phyloP scores from a whole-genome alignment of 2,329 filamentous ascomycete genomes.

The Lachnellula arida region DNA sequence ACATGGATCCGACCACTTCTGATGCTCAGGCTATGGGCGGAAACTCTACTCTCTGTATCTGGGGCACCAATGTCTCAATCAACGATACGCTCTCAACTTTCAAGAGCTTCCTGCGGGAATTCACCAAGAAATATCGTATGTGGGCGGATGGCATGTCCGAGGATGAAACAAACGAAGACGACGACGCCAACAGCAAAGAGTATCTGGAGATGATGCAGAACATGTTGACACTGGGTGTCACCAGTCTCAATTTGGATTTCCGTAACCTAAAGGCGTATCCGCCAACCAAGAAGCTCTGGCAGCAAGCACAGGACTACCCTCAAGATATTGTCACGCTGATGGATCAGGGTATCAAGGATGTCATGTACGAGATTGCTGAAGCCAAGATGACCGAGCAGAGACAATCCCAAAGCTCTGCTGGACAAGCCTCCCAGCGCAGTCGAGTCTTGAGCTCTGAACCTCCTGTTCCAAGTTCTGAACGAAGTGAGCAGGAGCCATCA shows the following conservation, averaged over 20 bases:
- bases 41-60: slow-evolving; percentile 76
- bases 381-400: slow-evolving; percentile 70
- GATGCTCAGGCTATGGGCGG: slow-evolving; percentile 87
- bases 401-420: slow-evolving; percentile 52
- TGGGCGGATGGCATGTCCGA: slow-evolving; percentile 81
- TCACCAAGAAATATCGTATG: slow-evolving; percentile 89
- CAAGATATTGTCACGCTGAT: slow-evolving; percentile 95
- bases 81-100: slow-evolving; percentile 82
- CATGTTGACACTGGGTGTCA: slow-evolving; percentile 83
- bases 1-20: slow-evolving; percentile 75
- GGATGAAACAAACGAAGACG: slow-evolving; percentile 64
- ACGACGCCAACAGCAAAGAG: slow-evolving; percentile 71
- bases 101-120: slow-evolving; percentile 90
- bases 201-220: slow-evolving; percentile 83
- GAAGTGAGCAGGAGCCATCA: slow-evolving; percentile 45
- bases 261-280: slow-evolving; percentile 90
- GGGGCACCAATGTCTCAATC: slow-evolving; percentile 96
- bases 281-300: slow-evolving; percentile 87
- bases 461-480: slow-evolving; percentile 75
- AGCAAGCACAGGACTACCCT: slow-evolving; percentile 89
- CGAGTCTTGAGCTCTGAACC: slow-evolving; percentile 65
- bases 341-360: slow-evolving; percentile 90
- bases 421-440: slow-evolving; percentile 40
- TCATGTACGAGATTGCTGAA: slow-evolving; percentile 84
- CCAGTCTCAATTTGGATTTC: slow-evolving; percentile 81